Evolutionary conservation across 1,139 yeast genomes (phyloP).

Genomic region (Pichia sp.): DNA sequence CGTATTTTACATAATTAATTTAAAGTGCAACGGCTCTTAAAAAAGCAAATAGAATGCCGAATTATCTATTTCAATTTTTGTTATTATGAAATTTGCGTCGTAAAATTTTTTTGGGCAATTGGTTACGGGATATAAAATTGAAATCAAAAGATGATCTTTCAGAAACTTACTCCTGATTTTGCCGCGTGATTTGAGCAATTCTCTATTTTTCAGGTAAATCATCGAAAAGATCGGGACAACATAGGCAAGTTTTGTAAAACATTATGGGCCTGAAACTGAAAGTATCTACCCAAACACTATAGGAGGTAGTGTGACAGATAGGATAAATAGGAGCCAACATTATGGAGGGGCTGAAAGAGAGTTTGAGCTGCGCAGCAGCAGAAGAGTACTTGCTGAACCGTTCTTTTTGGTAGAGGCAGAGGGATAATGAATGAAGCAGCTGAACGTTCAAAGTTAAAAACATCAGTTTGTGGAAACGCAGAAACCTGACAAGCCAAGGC

Average conservation of each 20-base stretch:
- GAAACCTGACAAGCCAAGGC: not conserved
- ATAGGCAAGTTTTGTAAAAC: not conserved
- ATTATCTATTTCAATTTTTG: not conserved
- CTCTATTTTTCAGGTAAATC: not conserved
- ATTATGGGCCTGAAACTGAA: not conserved
- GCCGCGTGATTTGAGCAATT: not conserved
- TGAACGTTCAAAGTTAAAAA: not conserved
- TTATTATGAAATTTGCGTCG: not conserved
- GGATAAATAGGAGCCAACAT: not conserved
- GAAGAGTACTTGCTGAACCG: not conserved
- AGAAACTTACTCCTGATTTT: not conserved
- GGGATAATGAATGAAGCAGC: not conserved
- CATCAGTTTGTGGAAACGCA: not conserved
- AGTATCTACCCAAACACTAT: not conserved
- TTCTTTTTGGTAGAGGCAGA: not conserved
- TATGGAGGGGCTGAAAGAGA: not conserved
- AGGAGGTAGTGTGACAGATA: not conserved
- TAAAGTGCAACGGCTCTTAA: not conserved
- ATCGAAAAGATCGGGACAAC: not conserved
- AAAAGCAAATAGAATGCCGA: not conserved
- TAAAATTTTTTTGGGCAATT: not conserved
- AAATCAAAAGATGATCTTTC: not conserved
- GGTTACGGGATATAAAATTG: not conserved
- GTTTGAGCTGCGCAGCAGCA: not conserved
- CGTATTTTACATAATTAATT: not conserved